These are phyloP conservation scores for Debaryomyces nepalensis DNA, from an alignment of 1,139 yeast species.

Conservation along the genomic window DNA sequence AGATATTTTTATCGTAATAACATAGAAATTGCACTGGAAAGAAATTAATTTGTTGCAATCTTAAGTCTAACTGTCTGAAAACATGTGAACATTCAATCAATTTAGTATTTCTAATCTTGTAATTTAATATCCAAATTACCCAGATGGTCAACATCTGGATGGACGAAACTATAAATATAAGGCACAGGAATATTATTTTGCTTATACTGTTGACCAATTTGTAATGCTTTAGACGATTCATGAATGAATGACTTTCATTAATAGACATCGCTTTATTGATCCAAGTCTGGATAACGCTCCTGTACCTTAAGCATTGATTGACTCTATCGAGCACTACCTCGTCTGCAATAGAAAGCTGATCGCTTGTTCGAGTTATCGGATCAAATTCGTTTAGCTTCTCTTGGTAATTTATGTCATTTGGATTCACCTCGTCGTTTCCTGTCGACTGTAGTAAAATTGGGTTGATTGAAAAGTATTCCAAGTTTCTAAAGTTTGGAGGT, in stretches of 20 bases:
- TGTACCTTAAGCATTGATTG: slow-evolving; percentile 33
- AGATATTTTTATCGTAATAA: slow-evolving; percentile 41
- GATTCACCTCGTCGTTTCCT: slow-evolving; percentile 20
- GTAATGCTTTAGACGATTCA: neutral
- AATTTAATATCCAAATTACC: slow-evolving; percentile 32
- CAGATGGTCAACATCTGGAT: slow-evolving; percentile 29
- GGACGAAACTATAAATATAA: slow-evolving; percentile 13
- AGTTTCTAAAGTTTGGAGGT: slow-evolving; percentile 72
- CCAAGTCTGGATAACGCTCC: slow-evolving; percentile 18
- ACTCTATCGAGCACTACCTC: slow-evolving; percentile 38
- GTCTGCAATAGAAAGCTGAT: slow-evolving; percentile 27
- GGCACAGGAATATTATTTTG: neutral
- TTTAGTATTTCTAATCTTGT: slow-evolving; percentile 22
- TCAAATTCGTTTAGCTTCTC: slow-evolving; percentile 13
- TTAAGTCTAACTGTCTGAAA: slow-evolving; percentile 76
- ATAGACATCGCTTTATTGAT: slow-evolving; percentile 6
- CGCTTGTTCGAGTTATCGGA: slow-evolving; percentile 1
- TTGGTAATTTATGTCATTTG: slow-evolving; percentile 12
- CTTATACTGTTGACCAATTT: neutral
- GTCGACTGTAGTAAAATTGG: slow-evolving; percentile 73
- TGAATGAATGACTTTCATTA: neutral
- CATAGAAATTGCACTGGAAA: slow-evolving; percentile 82
- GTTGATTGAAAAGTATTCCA: slow-evolving; percentile 78
- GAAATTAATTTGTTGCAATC: slow-evolving; percentile 76
- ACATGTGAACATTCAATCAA: slow-evolving; percentile 58